Evolutionary conservation across 345 rosid genomes (phyloP), one percentile per base, ranked within the genome.

Genomic region (Brassica cretica): DNA sequence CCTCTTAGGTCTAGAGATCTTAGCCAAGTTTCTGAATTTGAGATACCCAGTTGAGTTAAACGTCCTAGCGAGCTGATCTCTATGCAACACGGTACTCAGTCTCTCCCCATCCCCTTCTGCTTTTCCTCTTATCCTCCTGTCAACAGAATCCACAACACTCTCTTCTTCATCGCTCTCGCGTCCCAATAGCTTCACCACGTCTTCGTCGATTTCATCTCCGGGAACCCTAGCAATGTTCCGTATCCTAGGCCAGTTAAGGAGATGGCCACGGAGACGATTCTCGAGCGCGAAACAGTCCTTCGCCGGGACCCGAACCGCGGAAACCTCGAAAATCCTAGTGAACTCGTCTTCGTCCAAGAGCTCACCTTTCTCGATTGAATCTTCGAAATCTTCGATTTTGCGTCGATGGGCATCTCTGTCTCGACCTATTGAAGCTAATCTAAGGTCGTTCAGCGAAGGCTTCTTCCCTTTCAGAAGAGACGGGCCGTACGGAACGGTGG

Each of bases 201-300:
- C 86, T 3, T 82, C 82, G 2, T 88, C 94, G 18, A 91, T 73
- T 44, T 91, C 96, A n/a, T 89, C 98, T 2, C 93, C 96, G 1
- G 87, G 87, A 8, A 93, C 91, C 49, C 93, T 87, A 27, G 96
- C 96, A 39, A 93, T 84, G 83, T 93, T 93, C 58, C 83, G 85
- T 58, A 91, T 76, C 39, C 93, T 83, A 9, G 98, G 94, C 94
- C 98, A 93, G 71, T 93, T 93, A 51, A 93, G 87, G 19, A 93
- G 89, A 83, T 93, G 96, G 16, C 98, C 94, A 7, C 96, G 91
- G 78, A 93, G 84, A 67, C 91, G 91, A 71, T 81, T 86, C 87
- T 93, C 96, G 4, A 91, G 85, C 64, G 82, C 72, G 71, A 84
- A 87, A 74, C 91, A 91, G 59, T 84, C 87, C 69, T 76, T 87